Evolutionary conservation across 2,329 filamentous ascomycete genomes (phyloP), one percentile per base, ranked within the genome.

Genomic region (Stachybotrys chartarum): DNA sequence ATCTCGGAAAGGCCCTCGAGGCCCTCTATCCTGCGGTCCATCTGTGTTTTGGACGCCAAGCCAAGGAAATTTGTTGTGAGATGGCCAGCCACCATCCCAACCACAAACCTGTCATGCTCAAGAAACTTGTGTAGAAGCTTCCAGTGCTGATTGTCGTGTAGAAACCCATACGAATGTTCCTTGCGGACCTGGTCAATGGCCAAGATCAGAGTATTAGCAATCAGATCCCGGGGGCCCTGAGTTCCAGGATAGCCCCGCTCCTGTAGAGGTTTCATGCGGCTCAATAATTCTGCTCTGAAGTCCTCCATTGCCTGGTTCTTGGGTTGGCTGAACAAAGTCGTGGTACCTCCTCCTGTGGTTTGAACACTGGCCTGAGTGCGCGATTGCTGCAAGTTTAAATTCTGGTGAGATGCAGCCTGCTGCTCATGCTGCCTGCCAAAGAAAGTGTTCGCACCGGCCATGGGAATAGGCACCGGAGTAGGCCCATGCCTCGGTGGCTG

Each of bases 121-220:
- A 68, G 57, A 8, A 72, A 53, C 12, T 60, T 58, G 17, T 58
- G 51, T 0, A 75, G 63, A 10, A 61, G 56, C n/a, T 63, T 66
- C 72, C 72, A 75, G 30, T 68, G 72, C 7, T 60, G 56, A n/a
- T 63, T 61, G 54, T 75, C 69, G 2, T 61, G 64, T 5, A 72
- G 54, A 52, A 70, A 64, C 2, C 70, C 71, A 24, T 54, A 56
- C 2, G 57, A 54, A 30, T 60, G 59, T 14, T 62, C 54, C 42
- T 62, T 61, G 18, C 66, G 67, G 30, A 61, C 53, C 10, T 56
- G 42, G 44, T 68, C 56, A 46, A 74, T 65, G 5, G 55, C 60
- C 12, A 54, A 50, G 11, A 65, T 66, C 32, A 71, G 44, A 17
- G 50, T 55, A 11, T 54, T 57, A 39, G 62, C 61, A 24, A 47